Percentiles rank a stretch among this genome's conserved stretches.
Evolutionary conservation across 2,329 filamentous ascomycete genomes (phyloP).

Genomic region (Sporothrix schenckii): DNA sequence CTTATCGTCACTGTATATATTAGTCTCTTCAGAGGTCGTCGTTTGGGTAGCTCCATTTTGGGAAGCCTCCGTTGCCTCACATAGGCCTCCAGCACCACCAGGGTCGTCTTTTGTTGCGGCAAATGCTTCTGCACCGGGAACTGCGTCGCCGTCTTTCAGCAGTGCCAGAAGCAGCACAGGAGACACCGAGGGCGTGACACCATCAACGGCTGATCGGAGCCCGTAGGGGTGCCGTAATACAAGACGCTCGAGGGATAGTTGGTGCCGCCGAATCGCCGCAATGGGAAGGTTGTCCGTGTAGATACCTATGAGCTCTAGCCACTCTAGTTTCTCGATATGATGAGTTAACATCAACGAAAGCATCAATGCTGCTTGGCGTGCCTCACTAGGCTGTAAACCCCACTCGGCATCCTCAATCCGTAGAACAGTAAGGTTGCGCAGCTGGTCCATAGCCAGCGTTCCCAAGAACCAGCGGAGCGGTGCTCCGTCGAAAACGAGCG

Average conservation of each 20-base stretch:
- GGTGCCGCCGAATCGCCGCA: conserved; percentile 47
- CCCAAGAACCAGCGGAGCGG: conserved; percentile 51
- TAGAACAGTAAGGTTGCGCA: conserved; percentile 46
- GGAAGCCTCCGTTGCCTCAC: neutral
- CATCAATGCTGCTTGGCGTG: conserved; percentile 46
- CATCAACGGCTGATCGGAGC: conserved; percentile 20
- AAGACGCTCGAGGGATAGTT: conserved; percentile 45
- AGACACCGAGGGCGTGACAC: neutral
- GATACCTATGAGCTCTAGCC: conserved; percentile 48
- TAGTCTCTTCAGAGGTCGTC: neutral
- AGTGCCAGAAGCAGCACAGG: conserved; percentile 18
- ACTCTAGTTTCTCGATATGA: conserved; percentile 45
- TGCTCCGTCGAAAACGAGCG: conserved; percentile 49
- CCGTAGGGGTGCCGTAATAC: conserved; percentile 47
- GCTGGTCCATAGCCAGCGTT: conserved; percentile 46
- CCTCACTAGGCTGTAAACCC: conserved; percentile 41
- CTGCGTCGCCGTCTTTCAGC: conserved; percentile 10
- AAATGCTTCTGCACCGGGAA: neutral
- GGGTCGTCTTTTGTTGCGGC: neutral
- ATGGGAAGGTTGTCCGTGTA: conserved; percentile 48
- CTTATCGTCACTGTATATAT: neutral
- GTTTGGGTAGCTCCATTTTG: neutral
- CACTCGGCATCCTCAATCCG: conserved; percentile 52
- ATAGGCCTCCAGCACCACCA: neutral
- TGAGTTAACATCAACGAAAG: conserved; percentile 47